phyloP scores from a whole-genome alignment of 129 eudicot genomes.

The Ambrosia trifida region DNA sequence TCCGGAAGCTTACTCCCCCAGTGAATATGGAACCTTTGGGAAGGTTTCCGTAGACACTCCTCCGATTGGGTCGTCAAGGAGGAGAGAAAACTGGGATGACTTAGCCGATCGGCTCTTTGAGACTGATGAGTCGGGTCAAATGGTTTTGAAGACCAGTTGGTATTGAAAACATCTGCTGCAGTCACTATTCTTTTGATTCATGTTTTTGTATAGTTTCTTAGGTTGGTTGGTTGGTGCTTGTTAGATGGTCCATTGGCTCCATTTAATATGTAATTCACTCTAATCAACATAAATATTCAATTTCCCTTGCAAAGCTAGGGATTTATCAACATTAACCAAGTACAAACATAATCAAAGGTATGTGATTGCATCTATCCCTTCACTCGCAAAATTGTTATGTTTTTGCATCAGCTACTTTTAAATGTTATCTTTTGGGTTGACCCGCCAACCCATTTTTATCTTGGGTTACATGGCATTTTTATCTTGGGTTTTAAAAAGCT shows the following conservation, averaged over 20 bases:
- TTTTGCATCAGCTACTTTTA: too few relatives aligned
- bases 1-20: constrained; percentile 68
- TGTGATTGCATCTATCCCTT: too few relatives aligned
- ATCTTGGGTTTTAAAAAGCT: too few relatives aligned
- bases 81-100: constrained; percentile 51
- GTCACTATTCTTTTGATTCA: constrained; percentile 38
- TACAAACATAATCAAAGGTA: too few relatives aligned
- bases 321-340: too few relatives aligned
- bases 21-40: constrained; percentile 78
- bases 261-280: too few relatives aligned
- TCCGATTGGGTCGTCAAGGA: constrained; percentile 29
- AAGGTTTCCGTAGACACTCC: constrained; percentile 41
- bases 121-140: constrained; percentile 52
- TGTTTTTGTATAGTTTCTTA: constrained; percentile 32
- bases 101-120: constrained; percentile 44
- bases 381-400: too few relatives aligned
- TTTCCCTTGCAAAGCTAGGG: too few relatives aligned
- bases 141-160: constrained; percentile 45
- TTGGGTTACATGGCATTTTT: too few relatives aligned
- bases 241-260: background rate
- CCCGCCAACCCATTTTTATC: too few relatives aligned
- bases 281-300: too few relatives aligned
- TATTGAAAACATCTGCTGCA: constrained; percentile 25
- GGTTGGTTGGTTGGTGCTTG: background rate
- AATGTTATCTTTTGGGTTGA: too few relatives aligned